Evolutionary conservation across 1,139 yeast species (phyloP).

Genomic region (Blastobotrys indianensis): DNA sequence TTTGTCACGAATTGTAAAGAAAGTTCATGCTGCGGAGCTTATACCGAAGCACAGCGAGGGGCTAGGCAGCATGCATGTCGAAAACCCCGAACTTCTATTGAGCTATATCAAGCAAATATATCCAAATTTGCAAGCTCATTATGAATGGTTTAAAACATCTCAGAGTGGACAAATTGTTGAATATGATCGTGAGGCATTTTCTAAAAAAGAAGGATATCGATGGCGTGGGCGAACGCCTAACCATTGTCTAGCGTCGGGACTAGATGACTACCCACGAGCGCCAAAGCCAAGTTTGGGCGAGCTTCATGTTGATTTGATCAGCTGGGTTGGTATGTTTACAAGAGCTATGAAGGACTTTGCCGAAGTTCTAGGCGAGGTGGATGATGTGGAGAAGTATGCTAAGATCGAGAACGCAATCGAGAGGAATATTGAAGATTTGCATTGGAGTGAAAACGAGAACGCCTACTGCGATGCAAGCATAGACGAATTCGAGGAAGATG

Average conservation of each 20-base stretch:
- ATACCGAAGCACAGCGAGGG: constrained; percentile 9
- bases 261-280: constrained; percentile 94
- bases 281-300: constrained; percentile 80
- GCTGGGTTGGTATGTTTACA: constrained; percentile 95
- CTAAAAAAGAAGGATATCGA: constrained; percentile 63
- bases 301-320: constrained; percentile 77
- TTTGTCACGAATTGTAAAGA: constrained; percentile 59
- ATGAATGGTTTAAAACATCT: constrained; percentile 76
- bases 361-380: constrained; percentile 48
- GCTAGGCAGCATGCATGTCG: constrained; percentile 47
- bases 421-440: constrained; percentile 61
- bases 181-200: constrained; percentile 54
- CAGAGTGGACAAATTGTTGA: constrained; percentile 75
- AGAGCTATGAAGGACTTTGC: constrained; percentile 75
- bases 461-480: constrained; percentile 84
- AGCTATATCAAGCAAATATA: constrained; percentile 62
- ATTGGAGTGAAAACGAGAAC: constrained; percentile 66
- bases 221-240: constrained; percentile 90
- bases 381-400: constrained; percentile 51
- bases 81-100: constrained; percentile 56
- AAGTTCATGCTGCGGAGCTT: constrained; percentile 29
- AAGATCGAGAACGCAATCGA: constrained; percentile 52
- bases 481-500: constrained; percentile 60
- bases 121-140: constrained; percentile 72
- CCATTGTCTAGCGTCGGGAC: constrained; percentile 88